Base-by-base conservation (phyloP, 257 asterid species). In the Haberlea rhodopensis region DNA sequence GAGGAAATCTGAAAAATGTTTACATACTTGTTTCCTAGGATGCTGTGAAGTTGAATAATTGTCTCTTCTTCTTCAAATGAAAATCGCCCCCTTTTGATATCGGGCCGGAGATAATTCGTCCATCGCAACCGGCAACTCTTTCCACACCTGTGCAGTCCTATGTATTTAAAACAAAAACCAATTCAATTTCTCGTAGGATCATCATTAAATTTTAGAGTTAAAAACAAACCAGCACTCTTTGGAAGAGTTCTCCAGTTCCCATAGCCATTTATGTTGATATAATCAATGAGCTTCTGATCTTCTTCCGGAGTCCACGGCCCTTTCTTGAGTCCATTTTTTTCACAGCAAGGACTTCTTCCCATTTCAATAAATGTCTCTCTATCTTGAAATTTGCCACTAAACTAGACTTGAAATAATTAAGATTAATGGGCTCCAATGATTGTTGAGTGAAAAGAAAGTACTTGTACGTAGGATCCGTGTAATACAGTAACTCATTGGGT, bases 241-340 rank as follows among this genome's bases (percentile, higher is more conserved):
- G 96, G 95, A 26, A 88, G 96, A 21, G 90, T 86, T 63, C 96
- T 80, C 96, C 96, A 88, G 9, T 84, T 88, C 69, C 96, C 95
- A 65, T 68, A 86, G 16, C 96, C 95, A 64, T 86, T 65, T 40
- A 79, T 78, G 56, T 80, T 78, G 55, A 89, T 82, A 62, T 84
- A 83, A 69, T 87, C 85, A 7, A 81, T 63, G 66, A 89, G 95
- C 70, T 81, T 87, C 56, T 87, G 85, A 62, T 89, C 95, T 53
- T 89, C 96, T 72, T 89, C 95, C 0, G 81, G 82, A 4, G 96
- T 89, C 96, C 96, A 89, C 22, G 96, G 96, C n/a, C 96, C 96
- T 34, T 79, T 89, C 67, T 87, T 89, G 9, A 87, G 85, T 25
- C 95, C 96, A 67, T 72, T 77, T 77, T 89, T 85, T 5, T 89